Conservation (phyloP, 176 grass and related monocot species). For the Juncus effusus region DNA sequence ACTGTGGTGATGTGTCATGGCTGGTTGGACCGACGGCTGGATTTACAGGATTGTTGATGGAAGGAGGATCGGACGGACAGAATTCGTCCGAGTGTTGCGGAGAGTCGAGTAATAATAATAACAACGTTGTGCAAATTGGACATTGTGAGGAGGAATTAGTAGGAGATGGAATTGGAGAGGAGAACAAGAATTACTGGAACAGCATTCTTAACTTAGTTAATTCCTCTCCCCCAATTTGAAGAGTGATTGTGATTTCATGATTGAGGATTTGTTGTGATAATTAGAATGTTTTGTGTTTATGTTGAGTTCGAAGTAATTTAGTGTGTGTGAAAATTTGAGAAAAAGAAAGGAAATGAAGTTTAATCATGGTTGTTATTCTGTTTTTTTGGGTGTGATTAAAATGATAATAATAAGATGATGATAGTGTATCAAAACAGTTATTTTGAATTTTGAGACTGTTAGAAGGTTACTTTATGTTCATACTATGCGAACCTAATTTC, state of each 20-base stretch:
- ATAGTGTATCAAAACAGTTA: conserved; percentile 20
- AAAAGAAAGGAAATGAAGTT: conserved; percentile 27
- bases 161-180: conserved; percentile 37
- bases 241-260: conserved; percentile 14
- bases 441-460: not conserved
- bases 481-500: conserved; percentile 5
- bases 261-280: conserved; percentile 36
- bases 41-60: conserved; percentile 60
- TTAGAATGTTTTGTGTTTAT: conserved; percentile 23
- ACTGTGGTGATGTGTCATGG: conserved; percentile 46
- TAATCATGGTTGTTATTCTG: conserved; percentile 21
- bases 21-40: conserved; percentile 35
- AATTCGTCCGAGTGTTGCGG: conserved; percentile 54
- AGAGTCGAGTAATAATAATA: conserved; percentile 46
- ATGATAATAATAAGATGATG: conserved; percentile 15
- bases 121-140: conserved; percentile 19
- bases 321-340: conserved; percentile 27
- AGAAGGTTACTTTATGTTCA: conserved; percentile 28
- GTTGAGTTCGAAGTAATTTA: conserved; percentile 23
- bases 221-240: conserved; percentile 44
- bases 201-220: conserved; percentile 73
- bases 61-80: conserved; percentile 38
- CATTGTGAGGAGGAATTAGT: conserved; percentile 24
- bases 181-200: conserved; percentile 87
- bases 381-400: conserved; percentile 4